Evolutionary conservation across 495 filamentous ascomycete species (phyloP), one percentile per base, ranked within the genome.

Genomic region (Xylaria palmicola): DNA sequence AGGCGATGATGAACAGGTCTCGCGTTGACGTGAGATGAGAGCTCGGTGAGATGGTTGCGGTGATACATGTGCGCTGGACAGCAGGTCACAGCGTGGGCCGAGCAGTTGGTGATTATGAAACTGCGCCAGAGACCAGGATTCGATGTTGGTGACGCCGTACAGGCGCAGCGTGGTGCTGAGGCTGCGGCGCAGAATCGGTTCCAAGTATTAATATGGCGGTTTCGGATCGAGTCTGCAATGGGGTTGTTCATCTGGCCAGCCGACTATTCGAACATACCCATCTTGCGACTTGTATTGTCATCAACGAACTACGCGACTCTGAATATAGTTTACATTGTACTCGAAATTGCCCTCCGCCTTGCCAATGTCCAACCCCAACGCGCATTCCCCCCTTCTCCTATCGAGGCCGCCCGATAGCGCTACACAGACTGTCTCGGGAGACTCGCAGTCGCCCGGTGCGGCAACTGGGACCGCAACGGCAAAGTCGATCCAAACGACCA

Each of bases 401-500:
- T 15, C 53, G 19, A 52, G 8, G 9, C 5, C 32, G 8, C 19
- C 51, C 49, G 30, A 41, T 6, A 24, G 34, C 4, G 22, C 9
- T 36, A 9, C 20, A 2, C 43, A 29, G 49, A 55, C 51, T 13
- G 39, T 27, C 5, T 22, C 55, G 4, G 48, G 22, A 13, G 37
- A 48, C 26, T 60, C 47, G 9, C 57, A 43, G 17, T 52, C 57
- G 8, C 37, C 57, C 3, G 27, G n/a, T 4, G 57, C 57, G 10
- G 57, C 57, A 12, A 40, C 57, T 6, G 29, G 37, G 15, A 49
- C 27, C 13, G 45, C 59, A 20, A 29, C 50, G 1, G 64, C 63
- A 10, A 66, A 68, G 19, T 34, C 59, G 26, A 44, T 6, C 17
- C 54, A 51, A 20, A 29, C 56, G 12, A 65, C 51, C 52, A 50